Evolutionary conservation across 1,284 basidiomycete species (phyloP).

Genomic region (Cerrena zonata): DNA sequence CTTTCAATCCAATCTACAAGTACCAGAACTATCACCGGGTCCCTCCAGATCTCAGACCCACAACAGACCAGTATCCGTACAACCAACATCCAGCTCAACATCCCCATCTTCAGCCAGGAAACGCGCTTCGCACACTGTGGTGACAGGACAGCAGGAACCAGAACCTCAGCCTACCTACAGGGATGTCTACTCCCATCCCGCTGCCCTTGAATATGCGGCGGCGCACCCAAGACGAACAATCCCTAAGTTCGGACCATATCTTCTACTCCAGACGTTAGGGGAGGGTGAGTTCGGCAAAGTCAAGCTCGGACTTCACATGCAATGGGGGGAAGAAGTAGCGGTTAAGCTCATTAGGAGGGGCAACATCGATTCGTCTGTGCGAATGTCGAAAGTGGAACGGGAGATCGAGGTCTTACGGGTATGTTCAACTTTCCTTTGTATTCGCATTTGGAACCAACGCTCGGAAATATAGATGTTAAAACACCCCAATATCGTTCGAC

Average conservation of each 20-base stretch:
- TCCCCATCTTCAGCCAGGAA: conserved; percentile 37
- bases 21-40: conserved; percentile 40
- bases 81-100: conserved; percentile 32
- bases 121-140: conserved; percentile 49
- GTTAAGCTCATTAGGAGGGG: conserved; percentile 95
- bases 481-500: conserved; percentile 96
- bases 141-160: conserved; percentile 38
- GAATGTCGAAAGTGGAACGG: conserved; percentile 93
- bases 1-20: conserved; percentile 35
- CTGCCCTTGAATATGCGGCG: conserved; percentile 77
- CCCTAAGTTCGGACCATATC: conserved; percentile 90
- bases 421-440: conserved; percentile 24
- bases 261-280: conserved; percentile 90
- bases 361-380: conserved; percentile 80
- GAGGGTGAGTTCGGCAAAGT: conserved; percentile 99
- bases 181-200: conserved; percentile 80
- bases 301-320: conserved; percentile 90
- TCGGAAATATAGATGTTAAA: conserved; percentile 65
- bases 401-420: conserved; percentile 97
- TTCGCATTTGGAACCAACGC: neutral
- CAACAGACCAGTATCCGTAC: conserved; percentile 40
- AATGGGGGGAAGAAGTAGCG: conserved; percentile 98
- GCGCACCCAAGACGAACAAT: conserved; percentile 82
- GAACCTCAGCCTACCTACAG: conserved; percentile 47
- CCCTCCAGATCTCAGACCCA: conserved; percentile 38